These are phyloP conservation scores for Capsicum baccatum DNA, from an alignment of 257 asterid species.

Conservation along the genomic window DNA sequence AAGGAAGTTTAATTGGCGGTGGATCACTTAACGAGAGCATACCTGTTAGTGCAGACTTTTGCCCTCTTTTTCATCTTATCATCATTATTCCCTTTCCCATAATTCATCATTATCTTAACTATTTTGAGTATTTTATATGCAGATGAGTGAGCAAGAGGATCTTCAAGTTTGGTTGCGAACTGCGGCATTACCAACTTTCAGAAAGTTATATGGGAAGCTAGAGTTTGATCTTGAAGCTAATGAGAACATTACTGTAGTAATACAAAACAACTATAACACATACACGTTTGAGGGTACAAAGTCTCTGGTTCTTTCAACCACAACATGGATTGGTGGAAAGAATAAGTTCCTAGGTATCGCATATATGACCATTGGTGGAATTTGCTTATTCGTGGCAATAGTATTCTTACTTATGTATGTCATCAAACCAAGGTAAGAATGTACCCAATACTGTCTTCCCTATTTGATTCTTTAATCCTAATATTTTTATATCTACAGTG, in stretches of 20 bases:
- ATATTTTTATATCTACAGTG: not conserved
- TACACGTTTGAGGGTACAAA: slow-evolving; percentile 75
- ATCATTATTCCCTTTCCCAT: not conserved
- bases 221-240: slow-evolving; percentile 78
- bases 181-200: slow-evolving; percentile 77
- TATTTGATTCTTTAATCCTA: not conserved
- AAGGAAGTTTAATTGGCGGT: slow-evolving; percentile 67
- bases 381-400: slow-evolving; percentile 64
- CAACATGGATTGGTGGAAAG: slow-evolving; percentile 96
- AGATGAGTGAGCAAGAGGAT: slow-evolving; percentile 96
- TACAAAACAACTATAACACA: slow-evolving; percentile 82
- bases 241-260: slow-evolving; percentile 63
- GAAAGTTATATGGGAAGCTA: slow-evolving; percentile 82
- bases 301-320: slow-evolving; percentile 77
- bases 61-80: not conserved
- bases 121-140: slow-evolving; percentile 21
- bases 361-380: slow-evolving; percentile 69
- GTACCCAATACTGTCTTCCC: not conserved
- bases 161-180: slow-evolving; percentile 95
- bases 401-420: slow-evolving; percentile 64
- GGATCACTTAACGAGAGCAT: slow-evolving; percentile 57
- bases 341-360: slow-evolving; percentile 73
- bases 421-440: slow-evolving; percentile 73
- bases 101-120: not conserved
- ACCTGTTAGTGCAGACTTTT: slow-evolving; percentile 64